A percentile compares a stretch with the other conserved stretches of the same genome.
Conservation (phyloP, 495 filamentous ascomycete genomes). For the Penicillium herquei region DNA sequence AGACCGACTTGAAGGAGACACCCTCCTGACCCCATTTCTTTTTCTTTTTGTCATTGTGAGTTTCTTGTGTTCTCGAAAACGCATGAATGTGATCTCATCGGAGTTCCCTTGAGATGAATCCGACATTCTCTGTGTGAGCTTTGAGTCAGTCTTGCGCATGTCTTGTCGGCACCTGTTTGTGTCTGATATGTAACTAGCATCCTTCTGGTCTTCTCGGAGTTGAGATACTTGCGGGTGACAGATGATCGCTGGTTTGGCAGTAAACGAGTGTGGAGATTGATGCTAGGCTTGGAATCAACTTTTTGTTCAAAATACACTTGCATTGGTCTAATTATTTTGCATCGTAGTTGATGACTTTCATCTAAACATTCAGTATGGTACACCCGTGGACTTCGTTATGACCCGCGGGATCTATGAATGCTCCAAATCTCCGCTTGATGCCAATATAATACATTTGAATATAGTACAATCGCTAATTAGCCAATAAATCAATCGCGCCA, state of each 20-base stretch:
- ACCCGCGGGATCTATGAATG: too few species aligned
- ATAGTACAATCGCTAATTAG: too few species aligned
- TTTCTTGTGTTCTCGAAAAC: conserved; percentile 28
- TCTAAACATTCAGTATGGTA: too few species aligned
- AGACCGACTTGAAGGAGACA: conserved; percentile 37
- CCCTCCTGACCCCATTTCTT: conserved; percentile 21
- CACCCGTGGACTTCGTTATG: too few species aligned
- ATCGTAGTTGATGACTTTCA: background rate
- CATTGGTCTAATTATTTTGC: background rate
- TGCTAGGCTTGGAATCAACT: conserved; percentile 23
- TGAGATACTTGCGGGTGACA: conserved; percentile 21
- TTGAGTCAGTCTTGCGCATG: conserved; percentile 19
- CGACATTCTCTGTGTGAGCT: conserved; percentile 16
- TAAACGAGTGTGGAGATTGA: conserved; percentile 22
- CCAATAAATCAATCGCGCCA: too few species aligned
- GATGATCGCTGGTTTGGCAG: conserved; percentile 10
- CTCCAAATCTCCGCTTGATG: too few species aligned
- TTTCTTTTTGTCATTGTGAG: conserved; percentile 19
- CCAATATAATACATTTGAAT: too few species aligned
- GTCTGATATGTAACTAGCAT: conserved; percentile 13
- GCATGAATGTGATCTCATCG: too few species aligned
- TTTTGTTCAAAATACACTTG: conserved; percentile 14
- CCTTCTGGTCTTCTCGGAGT: conserved; percentile 9
- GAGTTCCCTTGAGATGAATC: conserved; percentile 13
- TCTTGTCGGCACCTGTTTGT: conserved; percentile 17